Base-by-base conservation (phyloP, 2,329 filamentous ascomycete genomes). In the Alternaria sp. region DNA sequence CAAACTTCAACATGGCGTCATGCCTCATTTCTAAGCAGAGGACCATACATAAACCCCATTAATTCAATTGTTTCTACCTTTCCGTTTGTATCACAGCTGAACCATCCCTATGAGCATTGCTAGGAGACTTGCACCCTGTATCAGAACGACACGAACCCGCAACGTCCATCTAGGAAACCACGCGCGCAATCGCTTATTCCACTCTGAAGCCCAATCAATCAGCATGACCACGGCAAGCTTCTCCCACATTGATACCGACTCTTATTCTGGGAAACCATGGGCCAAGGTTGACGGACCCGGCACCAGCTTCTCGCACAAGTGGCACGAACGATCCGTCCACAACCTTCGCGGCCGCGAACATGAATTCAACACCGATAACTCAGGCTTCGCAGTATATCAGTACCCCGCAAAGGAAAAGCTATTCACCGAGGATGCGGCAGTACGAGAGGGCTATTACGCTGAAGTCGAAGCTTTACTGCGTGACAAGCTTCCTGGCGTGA, bases 211-310 rank as follows among this genome's bases (percentile, higher is more conserved):
- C 18, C 43, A 54, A 39, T 24, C 52, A 22, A 9, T 70, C 66
- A 84, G 66, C 39, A 88, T 88, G 86, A 88, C 85, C n/a, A 86
- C 83, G 20, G 81, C 82, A 38, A 76, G 70, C 2, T 89, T 90
- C 79, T 83, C 83, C 61, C 87, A 90, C 76, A 87, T 89, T 63
- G 88, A 90, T 71, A 79, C 83, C 1, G 69, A 80, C 1, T 83
- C 83, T 22, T 82, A 83, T 62, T 78, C 78, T 65, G 77, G 76
- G 18, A 87, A 87, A 71, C 85, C 88, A 1, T 91, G 88, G 88
- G 73, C 79, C 67, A 91, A 91, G 69, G 88, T 91, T 39, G 88
- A 91, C 71, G 84, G 82, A 0, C 83, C 85, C 42, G 84, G 82
- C 16, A 78, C 77, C n/a, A 88, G 85, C 5, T 90, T 84, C 78